Conservation (phyloP, 805 yeast species). For the Lachancea kluyveri region DNA sequence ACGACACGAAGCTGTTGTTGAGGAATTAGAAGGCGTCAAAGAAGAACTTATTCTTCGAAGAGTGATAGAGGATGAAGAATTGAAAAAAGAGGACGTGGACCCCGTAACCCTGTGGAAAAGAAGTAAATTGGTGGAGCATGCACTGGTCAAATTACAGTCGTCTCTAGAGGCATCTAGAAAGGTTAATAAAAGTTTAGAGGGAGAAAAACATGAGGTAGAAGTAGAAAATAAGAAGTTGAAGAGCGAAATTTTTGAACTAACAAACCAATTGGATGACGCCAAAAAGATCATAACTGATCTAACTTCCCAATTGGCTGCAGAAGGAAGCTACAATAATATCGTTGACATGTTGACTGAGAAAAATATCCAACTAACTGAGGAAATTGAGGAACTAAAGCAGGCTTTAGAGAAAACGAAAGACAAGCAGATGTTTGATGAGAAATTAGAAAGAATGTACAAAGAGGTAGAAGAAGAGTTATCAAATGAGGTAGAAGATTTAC, state of each 20-base stretch:
- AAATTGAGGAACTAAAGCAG: slow-evolving; percentile 30
- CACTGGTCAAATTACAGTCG: slow-evolving; percentile 27
- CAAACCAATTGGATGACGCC: slow-evolving; percentile 11
- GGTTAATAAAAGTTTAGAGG: slow-evolving; percentile 26
- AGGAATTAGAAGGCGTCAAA: slow-evolving; percentile 30
- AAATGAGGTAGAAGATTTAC: slow-evolving; percentile 30
- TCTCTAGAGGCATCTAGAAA: slow-evolving; percentile 1
- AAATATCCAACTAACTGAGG: slow-evolving; percentile 31
- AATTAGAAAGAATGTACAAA: slow-evolving; percentile 43
- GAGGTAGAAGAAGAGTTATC: slow-evolving; percentile 42
- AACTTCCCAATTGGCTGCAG: slow-evolving; percentile 23
- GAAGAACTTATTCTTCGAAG: slow-evolving; percentile 25
- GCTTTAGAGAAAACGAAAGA: slow-evolving; percentile 25
- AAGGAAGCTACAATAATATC: slow-evolving; percentile 28
- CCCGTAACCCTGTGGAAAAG: slow-evolving; percentile 16
- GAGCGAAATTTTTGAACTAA: slow-evolving; percentile 1
- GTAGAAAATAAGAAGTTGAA: slow-evolving; percentile 17
- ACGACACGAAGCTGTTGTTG: slow-evolving; percentile 29
- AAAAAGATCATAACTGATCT: slow-evolving; percentile 20
- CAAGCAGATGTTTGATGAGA: slow-evolving; percentile 25
- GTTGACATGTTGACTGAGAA: slow-evolving; percentile 32
- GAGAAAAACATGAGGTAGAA: slow-evolving; percentile 23
- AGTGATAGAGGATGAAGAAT: slow-evolving; percentile 10
- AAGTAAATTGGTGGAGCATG: slow-evolving; percentile 37
- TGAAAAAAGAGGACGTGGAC: slow-evolving; percentile 6